Conservation (phyloP, 2,329 filamentous ascomycete species). For the Phoma sp. region DNA sequence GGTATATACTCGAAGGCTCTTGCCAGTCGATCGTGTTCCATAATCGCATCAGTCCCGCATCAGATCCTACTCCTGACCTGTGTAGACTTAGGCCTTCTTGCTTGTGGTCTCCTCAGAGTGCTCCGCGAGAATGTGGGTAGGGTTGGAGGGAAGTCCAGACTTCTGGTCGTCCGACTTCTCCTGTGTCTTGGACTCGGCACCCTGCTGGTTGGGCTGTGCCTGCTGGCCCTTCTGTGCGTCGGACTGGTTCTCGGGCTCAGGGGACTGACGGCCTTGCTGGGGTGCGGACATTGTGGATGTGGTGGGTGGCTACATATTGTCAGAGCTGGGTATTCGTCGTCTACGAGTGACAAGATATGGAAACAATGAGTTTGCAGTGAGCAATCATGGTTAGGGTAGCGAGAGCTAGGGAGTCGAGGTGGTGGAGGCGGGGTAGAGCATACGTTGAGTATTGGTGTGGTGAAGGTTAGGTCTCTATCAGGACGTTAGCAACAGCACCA, state of each 20-base stretch:
- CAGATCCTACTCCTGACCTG: no score
- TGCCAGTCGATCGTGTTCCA: background rate
- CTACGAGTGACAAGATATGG: no score
- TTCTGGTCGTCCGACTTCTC: slow-evolving; percentile 54
- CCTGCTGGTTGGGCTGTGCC: slow-evolving; percentile 63
- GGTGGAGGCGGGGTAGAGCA: background rate
- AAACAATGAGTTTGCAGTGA: no score
- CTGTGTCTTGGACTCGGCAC: slow-evolving; percentile 47
- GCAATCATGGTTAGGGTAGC: background rate
- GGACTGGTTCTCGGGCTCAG: slow-evolving; percentile 71
- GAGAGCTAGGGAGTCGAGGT: background rate
- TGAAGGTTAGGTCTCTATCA: background rate
- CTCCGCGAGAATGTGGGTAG: slow-evolving; percentile 67
- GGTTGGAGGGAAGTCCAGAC: slow-evolving; percentile 63
- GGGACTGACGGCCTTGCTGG: slow-evolving; percentile 75
- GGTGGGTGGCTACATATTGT: background rate
- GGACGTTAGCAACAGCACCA: background rate
- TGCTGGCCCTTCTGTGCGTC: slow-evolving; percentile 67
- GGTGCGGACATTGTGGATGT: slow-evolving; percentile 67
- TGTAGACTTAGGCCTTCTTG: slow-evolving; percentile 49
- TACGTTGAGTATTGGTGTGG: slow-evolving; percentile 1
- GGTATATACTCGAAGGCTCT: slow-evolving; percentile 3
- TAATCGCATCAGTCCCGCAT: background rate
- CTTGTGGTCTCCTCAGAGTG: slow-evolving; percentile 65
- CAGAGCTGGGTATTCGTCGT: no score